Evolutionary conservation across 257 asterid species (phyloP), one percentile per base, ranked within the genome.

Genomic region (Solanum bulbocastanum): DNA sequence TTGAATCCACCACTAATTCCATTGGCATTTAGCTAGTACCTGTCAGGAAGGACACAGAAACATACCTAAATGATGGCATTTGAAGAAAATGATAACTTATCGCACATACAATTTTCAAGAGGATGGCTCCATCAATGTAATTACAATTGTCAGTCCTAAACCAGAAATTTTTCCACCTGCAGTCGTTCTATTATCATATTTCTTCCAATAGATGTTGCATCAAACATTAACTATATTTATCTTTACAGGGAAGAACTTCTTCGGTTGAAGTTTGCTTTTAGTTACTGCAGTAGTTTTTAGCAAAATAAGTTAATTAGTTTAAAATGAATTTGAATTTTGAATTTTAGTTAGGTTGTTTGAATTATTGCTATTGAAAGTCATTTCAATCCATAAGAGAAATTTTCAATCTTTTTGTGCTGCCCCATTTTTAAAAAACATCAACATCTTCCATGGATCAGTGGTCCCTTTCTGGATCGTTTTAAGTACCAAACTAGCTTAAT

Each of bases 11-110:
- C 87, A 27, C 46, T 88, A 60, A 42, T 16, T 14, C 87, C 83
- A 6, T 32, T 83, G 7, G 82, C 65, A 71, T 90, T n/a, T 52
- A 89, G 88, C 86, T 87, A 89, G 72, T 76, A 91, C 84, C 92
- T 89, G 91, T 44, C 23, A 68, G 75, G 37, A 68, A 68, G 71
- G 71, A 62, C 71, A 62, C 13, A n/a, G 6, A 62, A n/a, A 62
- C 71, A n/a, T 62, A 62, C 32, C 32, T 62, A 62, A 62, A 62
- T 62, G 71, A 62, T 62, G 71, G 71, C 15, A 62, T 0, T 4
- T 0, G 16, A 23, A 62, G 30, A n/a, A n/a, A 62, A 62, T 62
- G 71, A 23, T 10, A n/a, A 62, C 71, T 62, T 62, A n/a, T 62
- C 1, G 32, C 32, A 62, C 71, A 62, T 4, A 10, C 11, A 11